Conservation (phyloP, 2,329 filamentous ascomycete genomes). For the Microcera coccophila region DNA sequence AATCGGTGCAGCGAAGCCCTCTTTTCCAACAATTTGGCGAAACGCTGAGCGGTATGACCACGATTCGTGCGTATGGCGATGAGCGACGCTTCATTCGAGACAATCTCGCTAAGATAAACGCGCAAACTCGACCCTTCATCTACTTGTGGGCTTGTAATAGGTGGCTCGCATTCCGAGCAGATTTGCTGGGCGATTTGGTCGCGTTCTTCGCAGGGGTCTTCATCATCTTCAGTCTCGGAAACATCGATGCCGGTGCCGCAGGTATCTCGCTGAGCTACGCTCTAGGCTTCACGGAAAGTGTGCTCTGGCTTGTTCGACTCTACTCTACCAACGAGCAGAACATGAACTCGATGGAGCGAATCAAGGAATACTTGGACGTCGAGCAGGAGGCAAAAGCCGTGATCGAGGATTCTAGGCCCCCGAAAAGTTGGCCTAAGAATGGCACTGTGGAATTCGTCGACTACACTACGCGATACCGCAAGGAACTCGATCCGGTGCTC, state of each 20-base stretch:
- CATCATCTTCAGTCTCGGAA: slow-evolving; percentile 76
- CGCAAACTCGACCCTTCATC: slow-evolving; percentile 88
- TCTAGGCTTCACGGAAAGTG: slow-evolving; percentile 93
- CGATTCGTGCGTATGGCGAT: slow-evolving; percentile 93
- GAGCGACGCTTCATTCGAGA: slow-evolving; percentile 90
- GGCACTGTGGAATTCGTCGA: slow-evolving; percentile 83
- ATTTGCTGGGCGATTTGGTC: slow-evolving; percentile 84
- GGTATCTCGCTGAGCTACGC: slow-evolving; percentile 94
- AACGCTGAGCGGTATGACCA: slow-evolving; percentile 89
- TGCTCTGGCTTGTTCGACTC: slow-evolving; percentile 90
- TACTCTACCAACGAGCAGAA: slow-evolving; percentile 97
- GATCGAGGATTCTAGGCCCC: slow-evolving; percentile 73
- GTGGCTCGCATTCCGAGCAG: slow-evolving; percentile 91
- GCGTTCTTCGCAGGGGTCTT: slow-evolving; percentile 92
- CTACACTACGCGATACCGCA: slow-evolving; percentile 85
- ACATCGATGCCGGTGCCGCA: slow-evolving; percentile 83
- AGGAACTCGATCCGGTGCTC: slow-evolving; percentile 82
- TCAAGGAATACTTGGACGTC: slow-evolving; percentile 95
- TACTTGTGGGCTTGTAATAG: slow-evolving; percentile 95
- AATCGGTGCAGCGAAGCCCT: slow-evolving; percentile 90
- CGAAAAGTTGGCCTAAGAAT: slow-evolving; percentile 76
- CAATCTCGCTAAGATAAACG: slow-evolving; percentile 83
- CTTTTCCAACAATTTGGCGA: slow-evolving; percentile 98
- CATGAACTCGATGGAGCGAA: slow-evolving; percentile 97
- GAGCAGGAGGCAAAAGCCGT: slow-evolving; percentile 84